A percentile compares a stretch with the other conserved stretches of the same genome.
Evolutionary conservation across 164 flowering plant species (phyloP).

Genomic region (Tetracentron sinense): DNA sequence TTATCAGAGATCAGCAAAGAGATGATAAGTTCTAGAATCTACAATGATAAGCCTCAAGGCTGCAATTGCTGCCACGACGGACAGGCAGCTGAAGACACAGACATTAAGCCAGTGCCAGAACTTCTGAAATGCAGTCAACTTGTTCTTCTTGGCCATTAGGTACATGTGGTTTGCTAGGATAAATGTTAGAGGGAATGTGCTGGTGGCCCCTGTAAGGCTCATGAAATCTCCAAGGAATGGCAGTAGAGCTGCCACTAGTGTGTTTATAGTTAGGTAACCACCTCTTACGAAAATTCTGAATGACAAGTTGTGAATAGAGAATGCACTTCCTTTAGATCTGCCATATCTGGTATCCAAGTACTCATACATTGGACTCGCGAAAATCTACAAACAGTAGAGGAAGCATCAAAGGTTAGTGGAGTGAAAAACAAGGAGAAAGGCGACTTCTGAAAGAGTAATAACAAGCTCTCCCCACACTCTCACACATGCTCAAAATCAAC

Average conservation of each 20-base stretch:
- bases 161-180: slow-evolving; percentile 97
- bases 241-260: slow-evolving; percentile 70
- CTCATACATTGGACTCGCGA: slow-evolving; percentile 93
- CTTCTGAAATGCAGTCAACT: slow-evolving; percentile 44
- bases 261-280: slow-evolving; percentile 58
- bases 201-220: slow-evolving; percentile 93
- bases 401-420: not conserved
- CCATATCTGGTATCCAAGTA: slow-evolving; percentile 77
- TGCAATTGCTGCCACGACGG: slow-evolving; percentile 65
- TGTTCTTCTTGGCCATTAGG: slow-evolving; percentile 51
- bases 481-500: too few species aligned
- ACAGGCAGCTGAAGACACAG: slow-evolving; percentile 45
- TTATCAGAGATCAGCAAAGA: slow-evolving; percentile 78
- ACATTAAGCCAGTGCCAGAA: slow-evolving; percentile 89
- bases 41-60: slow-evolving; percentile 72
- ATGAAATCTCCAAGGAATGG: slow-evolving; percentile 97
- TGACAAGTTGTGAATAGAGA: slow-evolving; percentile 41
- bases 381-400: slow-evolving; percentile 43
- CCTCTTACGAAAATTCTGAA: slow-evolving; percentile 74
- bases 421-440: not conserved
- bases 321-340: slow-evolving; percentile 46
- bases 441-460: too few species aligned
- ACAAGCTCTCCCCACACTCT: too few species aligned
- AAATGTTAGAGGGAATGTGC: slow-evolving; percentile 96
- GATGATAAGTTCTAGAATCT: slow-evolving; percentile 62